These are phyloP conservation scores for Scutellaria galericulata DNA, from an alignment of 257 asterid genomes.

Conservation along the genomic window DNA sequence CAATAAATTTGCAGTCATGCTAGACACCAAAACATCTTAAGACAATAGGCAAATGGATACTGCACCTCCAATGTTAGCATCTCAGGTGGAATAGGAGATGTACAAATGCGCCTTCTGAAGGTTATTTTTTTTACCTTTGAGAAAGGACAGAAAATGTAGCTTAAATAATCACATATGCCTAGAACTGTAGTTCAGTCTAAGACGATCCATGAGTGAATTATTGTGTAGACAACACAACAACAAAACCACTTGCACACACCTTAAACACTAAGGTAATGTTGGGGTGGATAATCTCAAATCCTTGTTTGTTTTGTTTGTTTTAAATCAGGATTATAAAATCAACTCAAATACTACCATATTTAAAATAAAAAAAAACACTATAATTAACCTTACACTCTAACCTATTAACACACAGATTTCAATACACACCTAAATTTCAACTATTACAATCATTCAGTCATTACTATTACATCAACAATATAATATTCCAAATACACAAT, in stretches of 20 bases:
- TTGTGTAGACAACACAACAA: not conserved
- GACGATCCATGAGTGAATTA: not conserved
- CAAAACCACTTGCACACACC: not conserved
- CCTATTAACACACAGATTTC: too few relatives aligned
- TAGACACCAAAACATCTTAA: not conserved
- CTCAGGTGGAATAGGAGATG: not conserved
- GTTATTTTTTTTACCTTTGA: not conserved
- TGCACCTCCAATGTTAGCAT: not conserved
- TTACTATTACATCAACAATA: too few relatives aligned
- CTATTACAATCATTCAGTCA: too few relatives aligned
- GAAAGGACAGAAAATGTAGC: not conserved
- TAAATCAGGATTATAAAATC: too few relatives aligned
- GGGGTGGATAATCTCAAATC: not conserved
- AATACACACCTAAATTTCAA: too few relatives aligned
- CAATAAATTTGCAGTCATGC: not conserved
- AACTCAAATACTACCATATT: too few relatives aligned
- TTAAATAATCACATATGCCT: not conserved
- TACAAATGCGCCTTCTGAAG: not conserved
- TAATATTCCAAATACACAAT: too few relatives aligned
- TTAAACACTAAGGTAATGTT: too few relatives aligned
- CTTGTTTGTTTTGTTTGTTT: too few relatives aligned
- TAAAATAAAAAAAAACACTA: too few relatives aligned
- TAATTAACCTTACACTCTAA: too few relatives aligned
- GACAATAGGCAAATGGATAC: constrained; percentile 9
- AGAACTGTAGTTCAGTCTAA: not conserved